These are phyloP conservation scores for Zalaria sp. DNA, from an alignment of 2,329 filamentous ascomycete species.

Conservation along the genomic window DNA sequence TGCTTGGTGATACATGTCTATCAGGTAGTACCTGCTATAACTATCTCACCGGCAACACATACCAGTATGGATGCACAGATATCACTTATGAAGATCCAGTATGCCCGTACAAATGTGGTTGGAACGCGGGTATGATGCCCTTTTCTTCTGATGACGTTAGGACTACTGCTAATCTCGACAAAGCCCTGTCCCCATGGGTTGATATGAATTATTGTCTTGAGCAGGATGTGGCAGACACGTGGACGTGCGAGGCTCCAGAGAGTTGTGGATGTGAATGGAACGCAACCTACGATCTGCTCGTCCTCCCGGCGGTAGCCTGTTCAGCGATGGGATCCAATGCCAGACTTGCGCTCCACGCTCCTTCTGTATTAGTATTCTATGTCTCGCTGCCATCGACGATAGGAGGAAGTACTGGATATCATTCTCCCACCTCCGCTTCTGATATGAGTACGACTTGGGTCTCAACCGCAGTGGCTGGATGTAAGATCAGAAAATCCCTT, in stretches of 20 bases:
- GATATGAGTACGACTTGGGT: conserved; percentile 12
- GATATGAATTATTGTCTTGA: conserved; percentile 14
- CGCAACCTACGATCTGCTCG: conserved; percentile 8
- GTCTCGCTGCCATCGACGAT: conserved; percentile 12
- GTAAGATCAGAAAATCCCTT: conserved; percentile 6
- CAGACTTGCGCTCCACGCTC: conserved; percentile 15
- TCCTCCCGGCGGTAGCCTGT: conserved; percentile 13
- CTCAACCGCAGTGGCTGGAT: conserved; percentile 10
- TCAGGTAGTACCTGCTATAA: conserved; percentile 16
- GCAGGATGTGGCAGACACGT: conserved; percentile 11
- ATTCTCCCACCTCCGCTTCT: conserved; percentile 8
- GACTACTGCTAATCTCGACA: conserved; percentile 1
- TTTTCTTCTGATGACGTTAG: not conserved
- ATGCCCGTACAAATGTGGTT: conserved; percentile 17
- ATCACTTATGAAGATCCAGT: conserved; percentile 13
- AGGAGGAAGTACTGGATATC: conserved; percentile 14
- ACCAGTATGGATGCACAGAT: conserved; percentile 19
- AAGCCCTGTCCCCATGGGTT: conserved; percentile 15
- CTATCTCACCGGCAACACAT: conserved; percentile 11
- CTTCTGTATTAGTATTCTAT: conserved; percentile 12
- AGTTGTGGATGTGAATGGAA: conserved; percentile 16
- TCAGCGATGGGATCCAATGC: conserved; percentile 16
- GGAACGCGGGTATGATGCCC: conserved; percentile 10
- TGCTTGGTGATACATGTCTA: conserved; percentile 15
- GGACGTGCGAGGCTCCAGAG: conserved; percentile 16